Evolutionary conservation across 495 filamentous ascomycete genomes (phyloP).

Genomic region (Apodospora peruviana): DNA sequence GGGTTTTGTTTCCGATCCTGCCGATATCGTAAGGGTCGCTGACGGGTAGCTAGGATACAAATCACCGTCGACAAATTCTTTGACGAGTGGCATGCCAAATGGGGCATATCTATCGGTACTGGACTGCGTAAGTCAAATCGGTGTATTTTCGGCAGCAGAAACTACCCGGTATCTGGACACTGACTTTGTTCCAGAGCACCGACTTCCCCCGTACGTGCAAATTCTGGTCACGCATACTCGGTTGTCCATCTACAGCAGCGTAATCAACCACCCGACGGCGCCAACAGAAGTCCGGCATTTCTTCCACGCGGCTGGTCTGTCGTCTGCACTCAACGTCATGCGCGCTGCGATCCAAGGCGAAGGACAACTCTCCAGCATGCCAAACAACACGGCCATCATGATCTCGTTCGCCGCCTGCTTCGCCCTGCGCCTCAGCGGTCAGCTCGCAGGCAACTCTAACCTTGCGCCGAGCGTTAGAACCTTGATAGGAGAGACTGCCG

Average conservation of each 20-base stretch:
- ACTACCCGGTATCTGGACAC: not conserved
- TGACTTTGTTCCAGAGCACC: slow-evolving; percentile 39
- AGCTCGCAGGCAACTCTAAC: slow-evolving; percentile 51
- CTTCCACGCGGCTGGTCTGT: slow-evolving; percentile 63
- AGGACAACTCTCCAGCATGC: slow-evolving; percentile 63
- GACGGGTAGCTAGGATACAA: slow-evolving; percentile 42
- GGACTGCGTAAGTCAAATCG: slow-evolving; percentile 39
- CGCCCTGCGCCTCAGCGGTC: slow-evolving; percentile 57
- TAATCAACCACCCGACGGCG: slow-evolving; percentile 70
- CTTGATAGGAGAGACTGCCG: slow-evolving; percentile 63
- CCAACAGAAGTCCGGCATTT: slow-evolving; percentile 64
- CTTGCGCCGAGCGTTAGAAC: slow-evolving; percentile 62
- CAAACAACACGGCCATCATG: slow-evolving; percentile 74
- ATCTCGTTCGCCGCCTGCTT: slow-evolving; percentile 71
- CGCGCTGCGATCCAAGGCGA: slow-evolving; percentile 68
- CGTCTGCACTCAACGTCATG: slow-evolving; percentile 67
- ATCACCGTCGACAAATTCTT: slow-evolving; percentile 58
- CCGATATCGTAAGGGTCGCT: not conserved
- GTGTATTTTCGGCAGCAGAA: not conserved
- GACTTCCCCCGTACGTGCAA: slow-evolving; percentile 66
- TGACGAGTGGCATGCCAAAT: slow-evolving; percentile 55
- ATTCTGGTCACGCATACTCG: slow-evolving; percentile 69
- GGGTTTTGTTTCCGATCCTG: slow-evolving; percentile 18
- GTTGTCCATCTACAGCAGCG: slow-evolving; percentile 64
- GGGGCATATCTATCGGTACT: slow-evolving; percentile 54